Evolutionary conservation across 352 stramenopile species (phyloP), one percentile per base, ranked within the genome.

Genomic region (Phytophthora chlamydospora): DNA sequence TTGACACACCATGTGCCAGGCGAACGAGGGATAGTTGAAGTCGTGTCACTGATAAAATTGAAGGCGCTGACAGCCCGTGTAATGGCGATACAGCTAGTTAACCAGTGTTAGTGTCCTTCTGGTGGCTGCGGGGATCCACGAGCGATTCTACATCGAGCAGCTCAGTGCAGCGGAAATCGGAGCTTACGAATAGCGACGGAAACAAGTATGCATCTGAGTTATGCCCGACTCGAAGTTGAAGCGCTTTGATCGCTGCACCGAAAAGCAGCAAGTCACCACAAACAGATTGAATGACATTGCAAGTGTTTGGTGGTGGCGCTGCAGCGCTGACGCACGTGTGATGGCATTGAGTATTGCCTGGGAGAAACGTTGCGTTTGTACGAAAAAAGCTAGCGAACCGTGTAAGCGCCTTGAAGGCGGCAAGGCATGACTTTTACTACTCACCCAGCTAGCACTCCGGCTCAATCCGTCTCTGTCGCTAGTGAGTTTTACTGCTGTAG

Each of bases 1-100:
- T 66, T 65, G 62, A 66, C 29, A 9, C 51, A 48, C 43, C 45
- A 56, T 46, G 39, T 59, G 39, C 48, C 38, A 60, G 34, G 45
- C n/a, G 24, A 13, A 29, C 11, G 11, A 48, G 24, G n/a, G 27
- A 47, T 45, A 57, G 34, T 67, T 62, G 59, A 67, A 24, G 31
- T 3, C 11, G 19, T 52, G 57, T 65, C 57, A 58, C 5, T 33
- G 9, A 27, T 54, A 4, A 14, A 16, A 13, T 27, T 9, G 47
- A 19, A 31, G 31, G 33, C 19, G 19, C 34, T 19, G 44, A 38
- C 50, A 41, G 46, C 11, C 29, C 10, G 24, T 21, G 24, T 53
- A 40, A 14, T 45, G 33, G 53, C 42, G 41, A 61, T 10, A 16
- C 24, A n/a, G 16, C 32, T 31, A 34, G 6, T 8, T 5, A 27